Conservation (phyloP, 2,329 filamentous ascomycete species). For the Botrytis sinoallii region DNA sequence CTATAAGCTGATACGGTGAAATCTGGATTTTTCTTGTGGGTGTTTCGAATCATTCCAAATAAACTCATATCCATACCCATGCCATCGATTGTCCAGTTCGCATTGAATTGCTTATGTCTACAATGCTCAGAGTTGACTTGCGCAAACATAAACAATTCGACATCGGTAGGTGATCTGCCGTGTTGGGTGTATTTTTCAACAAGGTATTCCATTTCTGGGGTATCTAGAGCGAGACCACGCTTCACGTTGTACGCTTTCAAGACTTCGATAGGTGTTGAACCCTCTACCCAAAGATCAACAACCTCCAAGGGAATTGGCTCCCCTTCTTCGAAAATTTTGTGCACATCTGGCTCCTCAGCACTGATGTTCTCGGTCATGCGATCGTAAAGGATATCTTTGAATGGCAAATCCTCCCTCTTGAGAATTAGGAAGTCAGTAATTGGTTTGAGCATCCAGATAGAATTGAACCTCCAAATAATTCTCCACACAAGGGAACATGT, state of each 20-base stretch:
- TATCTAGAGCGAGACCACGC: constrained; percentile 81
- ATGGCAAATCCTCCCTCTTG: constrained; percentile 47
- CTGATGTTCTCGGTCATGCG: constrained; percentile 90
- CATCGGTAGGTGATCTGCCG: constrained; percentile 66
- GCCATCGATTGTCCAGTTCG: constrained; percentile 92
- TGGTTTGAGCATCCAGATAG: neutral
- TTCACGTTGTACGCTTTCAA: constrained; percentile 80
- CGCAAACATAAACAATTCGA: constrained; percentile 98
- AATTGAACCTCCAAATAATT: neutral
- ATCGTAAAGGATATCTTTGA: constrained; percentile 76
- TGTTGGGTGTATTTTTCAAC: constrained; percentile 73
- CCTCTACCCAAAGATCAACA: constrained; percentile 68
- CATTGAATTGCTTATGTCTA: constrained; percentile 85
- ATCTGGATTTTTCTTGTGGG: constrained; percentile 76
- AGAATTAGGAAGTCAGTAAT: neutral
- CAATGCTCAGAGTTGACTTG: constrained; percentile 98
- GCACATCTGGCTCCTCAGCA: constrained; percentile 63
- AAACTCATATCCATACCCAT: constrained; percentile 73
- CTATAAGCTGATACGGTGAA: constrained; percentile 95
- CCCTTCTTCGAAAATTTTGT: constrained; percentile 74
- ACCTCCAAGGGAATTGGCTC: constrained; percentile 63
- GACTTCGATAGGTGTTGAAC: constrained; percentile 63
- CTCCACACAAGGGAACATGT: neutral
- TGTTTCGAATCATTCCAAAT: constrained; percentile 96
- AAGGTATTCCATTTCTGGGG: constrained; percentile 87